Percentiles rank a stretch among this genome's conserved stretches.
Conservation (phyloP, 73 alveolate genomes). For the Paramecium sexaurelia region DNA sequence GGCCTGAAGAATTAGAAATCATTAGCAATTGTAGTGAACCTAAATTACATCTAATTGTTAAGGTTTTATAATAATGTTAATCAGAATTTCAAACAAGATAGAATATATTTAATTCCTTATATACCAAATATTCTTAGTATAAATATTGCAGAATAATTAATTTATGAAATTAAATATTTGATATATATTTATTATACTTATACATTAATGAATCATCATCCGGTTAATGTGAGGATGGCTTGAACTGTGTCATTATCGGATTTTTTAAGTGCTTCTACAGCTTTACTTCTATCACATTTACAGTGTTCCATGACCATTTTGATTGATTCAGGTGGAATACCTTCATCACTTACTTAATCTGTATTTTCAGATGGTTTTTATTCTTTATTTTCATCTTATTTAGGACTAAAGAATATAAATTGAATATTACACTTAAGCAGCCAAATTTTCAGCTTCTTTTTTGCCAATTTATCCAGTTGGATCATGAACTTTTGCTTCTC, state of each 20-base stretch:
- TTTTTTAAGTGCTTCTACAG: slow-evolving; percentile 94
- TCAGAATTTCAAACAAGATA: slow-evolving; percentile 9
- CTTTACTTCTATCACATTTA: slow-evolving; percentile 88
- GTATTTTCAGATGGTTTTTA: slow-evolving; percentile 73
- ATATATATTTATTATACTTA: background rate
- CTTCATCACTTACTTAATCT: slow-evolving; percentile 89
- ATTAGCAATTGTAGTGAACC: background rate
- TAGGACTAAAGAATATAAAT: background rate
- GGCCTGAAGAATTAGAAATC: slow-evolving; percentile 32
- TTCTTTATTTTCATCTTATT: slow-evolving; percentile 68
- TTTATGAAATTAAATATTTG: background rate
- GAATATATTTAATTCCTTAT: background rate
- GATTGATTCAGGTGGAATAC: slow-evolving; percentile 92
- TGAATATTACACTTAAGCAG: slow-evolving; percentile 22
- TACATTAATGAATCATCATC: slow-evolving; percentile 2
- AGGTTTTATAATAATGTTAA: background rate
- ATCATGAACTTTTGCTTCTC: slow-evolving; percentile 69
- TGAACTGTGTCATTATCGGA: slow-evolving; percentile 93
- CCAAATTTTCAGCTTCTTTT: slow-evolving; percentile 72
- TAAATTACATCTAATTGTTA: background rate
- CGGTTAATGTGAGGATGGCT: slow-evolving; percentile 76
- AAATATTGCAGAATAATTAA: background rate
- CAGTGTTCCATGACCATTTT: slow-evolving; percentile 96
- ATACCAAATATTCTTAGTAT: background rate
- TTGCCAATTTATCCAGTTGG: slow-evolving; percentile 42